Evolutionary conservation across 2,329 filamentous ascomycete genomes (phyloP).

Genomic region (Xylaria sp.): DNA sequence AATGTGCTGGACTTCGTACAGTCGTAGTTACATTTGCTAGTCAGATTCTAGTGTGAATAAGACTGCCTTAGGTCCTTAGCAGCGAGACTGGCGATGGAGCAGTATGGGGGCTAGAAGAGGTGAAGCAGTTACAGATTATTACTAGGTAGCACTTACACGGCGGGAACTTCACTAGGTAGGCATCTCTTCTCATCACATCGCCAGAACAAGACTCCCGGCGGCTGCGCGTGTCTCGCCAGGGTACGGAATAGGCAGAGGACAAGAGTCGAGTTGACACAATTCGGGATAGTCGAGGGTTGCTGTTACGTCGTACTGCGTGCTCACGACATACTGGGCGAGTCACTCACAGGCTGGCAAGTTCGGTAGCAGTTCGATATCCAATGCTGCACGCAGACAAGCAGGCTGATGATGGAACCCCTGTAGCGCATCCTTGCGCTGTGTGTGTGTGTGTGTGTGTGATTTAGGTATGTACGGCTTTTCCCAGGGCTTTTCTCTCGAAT

Average conservation of each 20-base stretch:
- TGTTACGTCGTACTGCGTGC: no score
- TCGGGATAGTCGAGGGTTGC: no score
- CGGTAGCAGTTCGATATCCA: not conserved
- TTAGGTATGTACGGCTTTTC: not conserved
- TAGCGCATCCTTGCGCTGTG: constrained; percentile 16
- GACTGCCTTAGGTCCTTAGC: not conserved
- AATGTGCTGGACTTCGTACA: not conserved
- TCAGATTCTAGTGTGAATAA: not conserved
- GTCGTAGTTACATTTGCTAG: not conserved
- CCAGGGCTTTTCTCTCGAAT: not conserved
- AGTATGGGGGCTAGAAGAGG: not conserved
- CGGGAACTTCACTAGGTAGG: no score
- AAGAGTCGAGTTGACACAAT: no score
- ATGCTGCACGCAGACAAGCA: constrained; percentile 1
- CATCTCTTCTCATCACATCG: no score
- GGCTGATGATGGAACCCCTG: constrained; percentile 17
- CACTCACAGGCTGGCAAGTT: no score
- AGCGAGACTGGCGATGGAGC: not conserved
- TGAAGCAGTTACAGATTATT: not conserved
- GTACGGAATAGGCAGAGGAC: no score
- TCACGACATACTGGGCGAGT: no score
- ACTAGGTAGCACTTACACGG: no score
- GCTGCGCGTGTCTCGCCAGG: no score
- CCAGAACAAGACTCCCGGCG: no score
- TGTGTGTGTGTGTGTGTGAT: constrained; percentile 4